These are phyloP conservation scores for Leucogyrophana mollusca DNA, from an alignment of 768 basidiomycete genomes.

Conservation along the genomic window DNA sequence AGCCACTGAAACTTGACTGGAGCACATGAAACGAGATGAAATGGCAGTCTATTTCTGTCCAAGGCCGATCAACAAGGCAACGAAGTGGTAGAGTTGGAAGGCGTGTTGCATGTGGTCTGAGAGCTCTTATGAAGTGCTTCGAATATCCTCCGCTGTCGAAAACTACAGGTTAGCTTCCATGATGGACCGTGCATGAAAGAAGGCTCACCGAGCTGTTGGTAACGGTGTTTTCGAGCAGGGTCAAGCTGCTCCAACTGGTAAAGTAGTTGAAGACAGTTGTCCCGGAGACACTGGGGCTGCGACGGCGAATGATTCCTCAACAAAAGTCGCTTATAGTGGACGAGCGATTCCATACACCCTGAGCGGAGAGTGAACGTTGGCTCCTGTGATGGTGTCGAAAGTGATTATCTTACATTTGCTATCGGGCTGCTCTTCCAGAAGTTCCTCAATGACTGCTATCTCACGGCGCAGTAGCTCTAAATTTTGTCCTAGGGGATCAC, in stretches of 20 bases:
- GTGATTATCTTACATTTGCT: slow-evolving; percentile 71
- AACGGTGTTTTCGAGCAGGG: slow-evolving; percentile 61
- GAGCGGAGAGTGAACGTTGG: neutral
- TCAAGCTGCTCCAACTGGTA: slow-evolving; percentile 63
- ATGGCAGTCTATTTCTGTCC: too few species aligned
- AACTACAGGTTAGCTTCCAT: too few species aligned
- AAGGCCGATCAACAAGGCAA: too few species aligned
- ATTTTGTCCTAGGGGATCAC: slow-evolving; percentile 55
- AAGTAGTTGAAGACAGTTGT: slow-evolving; percentile 52
- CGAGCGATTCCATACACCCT: slow-evolving; percentile 96
- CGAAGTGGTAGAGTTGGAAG: too few species aligned
- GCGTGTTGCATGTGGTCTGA: too few species aligned
- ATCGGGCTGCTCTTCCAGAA: slow-evolving; percentile 86
- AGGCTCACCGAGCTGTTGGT: slow-evolving; percentile 60
- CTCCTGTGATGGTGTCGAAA: neutral
- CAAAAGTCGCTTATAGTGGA: slow-evolving; percentile 77
- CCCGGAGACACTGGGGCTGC: slow-evolving; percentile 35
- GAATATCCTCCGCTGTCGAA: too few species aligned
- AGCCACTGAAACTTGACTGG: too few species aligned
- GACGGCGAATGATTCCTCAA: slow-evolving; percentile 42
- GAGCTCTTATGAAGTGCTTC: too few species aligned
- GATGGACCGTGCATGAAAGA: neutral
- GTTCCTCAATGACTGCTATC: slow-evolving; percentile 74
- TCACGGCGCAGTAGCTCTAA: slow-evolving; percentile 65
- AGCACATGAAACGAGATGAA: too few species aligned